phyloP scores from a whole-genome alignment of 2,329 filamentous ascomycete genomes.

The Penicillium sp. region DNA sequence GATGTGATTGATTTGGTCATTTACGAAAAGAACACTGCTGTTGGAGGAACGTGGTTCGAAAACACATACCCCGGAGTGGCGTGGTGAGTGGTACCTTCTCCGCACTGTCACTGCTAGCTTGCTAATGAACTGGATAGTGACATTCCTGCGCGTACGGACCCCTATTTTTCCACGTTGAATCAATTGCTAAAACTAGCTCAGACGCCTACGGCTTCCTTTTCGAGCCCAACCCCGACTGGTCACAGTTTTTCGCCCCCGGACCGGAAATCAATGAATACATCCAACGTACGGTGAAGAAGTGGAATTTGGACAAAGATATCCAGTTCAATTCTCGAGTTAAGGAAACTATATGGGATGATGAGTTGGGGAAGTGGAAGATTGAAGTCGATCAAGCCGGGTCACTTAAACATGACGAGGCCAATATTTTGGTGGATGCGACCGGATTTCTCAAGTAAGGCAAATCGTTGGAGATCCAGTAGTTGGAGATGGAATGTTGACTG shows the following conservation, averaged over 20 bases:
- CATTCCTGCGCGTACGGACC: conserved; percentile 33
- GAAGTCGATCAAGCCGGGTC: conserved; percentile 32
- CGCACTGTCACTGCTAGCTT: background rate
- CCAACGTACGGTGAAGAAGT: conserved; percentile 42
- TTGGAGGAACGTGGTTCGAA: conserved; percentile 21
- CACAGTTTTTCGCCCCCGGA: conserved; percentile 45
- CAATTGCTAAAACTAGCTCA: background rate
- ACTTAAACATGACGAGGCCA: conserved; percentile 33
- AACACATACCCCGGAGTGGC: conserved; percentile 32
- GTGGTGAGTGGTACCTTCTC: conserved; percentile 18
- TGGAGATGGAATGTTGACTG: too few species aligned
- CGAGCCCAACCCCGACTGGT: conserved; percentile 50
- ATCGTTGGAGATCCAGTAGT: too few species aligned
- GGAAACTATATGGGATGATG: conserved; percentile 45
- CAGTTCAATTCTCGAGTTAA: conserved; percentile 44
- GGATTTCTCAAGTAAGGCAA: conserved; percentile 1
- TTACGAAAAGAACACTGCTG: conserved; percentile 18
- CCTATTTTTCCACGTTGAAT: conserved; percentile 11
- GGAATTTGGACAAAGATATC: conserved; percentile 44
- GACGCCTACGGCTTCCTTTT: conserved; percentile 45
- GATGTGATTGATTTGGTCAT: conserved; percentile 14
- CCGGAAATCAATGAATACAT: conserved; percentile 50
- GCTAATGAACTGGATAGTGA: conserved; percentile 21
- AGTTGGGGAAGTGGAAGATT: conserved; percentile 39
- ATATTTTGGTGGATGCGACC: conserved; percentile 27